phyloP scores from a whole-genome alignment of 148 eudicot species.

The Heliamphora exappendiculata region DNA sequence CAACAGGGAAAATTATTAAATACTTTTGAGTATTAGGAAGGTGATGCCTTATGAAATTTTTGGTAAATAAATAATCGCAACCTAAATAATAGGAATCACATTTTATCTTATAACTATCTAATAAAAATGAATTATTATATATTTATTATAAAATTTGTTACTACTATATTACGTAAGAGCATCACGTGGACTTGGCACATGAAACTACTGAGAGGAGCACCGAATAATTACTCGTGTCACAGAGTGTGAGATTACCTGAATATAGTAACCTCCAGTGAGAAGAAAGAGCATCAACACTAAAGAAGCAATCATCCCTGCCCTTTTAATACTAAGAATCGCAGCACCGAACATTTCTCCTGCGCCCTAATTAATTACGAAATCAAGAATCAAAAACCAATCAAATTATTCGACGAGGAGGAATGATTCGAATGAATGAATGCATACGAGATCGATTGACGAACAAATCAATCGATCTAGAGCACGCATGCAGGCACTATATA shows the following conservation, averaged over 20 bases:
- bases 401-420: not conserved
- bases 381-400: not conserved
- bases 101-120: too few relatives aligned
- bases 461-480: not conserved
- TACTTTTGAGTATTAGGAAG: too few relatives aligned
- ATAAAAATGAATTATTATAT: too few relatives aligned
- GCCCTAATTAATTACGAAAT: slow-evolving; percentile 52
- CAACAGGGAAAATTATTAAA: too few relatives aligned
- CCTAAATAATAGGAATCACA: too few relatives aligned
- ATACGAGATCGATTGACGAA: not conserved
- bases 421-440: not conserved
- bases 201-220: too few relatives aligned
- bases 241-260: slow-evolving; percentile 52
- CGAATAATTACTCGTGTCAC: too few relatives aligned
- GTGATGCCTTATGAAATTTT: too few relatives aligned
- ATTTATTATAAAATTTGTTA: too few relatives aligned
- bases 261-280: slow-evolving; percentile 95
- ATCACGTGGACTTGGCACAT: too few relatives aligned
- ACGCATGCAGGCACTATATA: not conserved
- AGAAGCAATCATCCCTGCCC: slow-evolving; percentile 93
- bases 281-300: slow-evolving; percentile 85
- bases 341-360: slow-evolving; percentile 98
- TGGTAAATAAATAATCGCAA: too few relatives aligned
- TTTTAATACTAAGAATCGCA: slow-evolving; percentile 71
- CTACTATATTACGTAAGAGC: too few relatives aligned